These are phyloP conservation scores for Aspergillus thermomutatus DNA, from an alignment of 2,329 filamentous ascomycete species.

Conservation along the genomic window DNA sequence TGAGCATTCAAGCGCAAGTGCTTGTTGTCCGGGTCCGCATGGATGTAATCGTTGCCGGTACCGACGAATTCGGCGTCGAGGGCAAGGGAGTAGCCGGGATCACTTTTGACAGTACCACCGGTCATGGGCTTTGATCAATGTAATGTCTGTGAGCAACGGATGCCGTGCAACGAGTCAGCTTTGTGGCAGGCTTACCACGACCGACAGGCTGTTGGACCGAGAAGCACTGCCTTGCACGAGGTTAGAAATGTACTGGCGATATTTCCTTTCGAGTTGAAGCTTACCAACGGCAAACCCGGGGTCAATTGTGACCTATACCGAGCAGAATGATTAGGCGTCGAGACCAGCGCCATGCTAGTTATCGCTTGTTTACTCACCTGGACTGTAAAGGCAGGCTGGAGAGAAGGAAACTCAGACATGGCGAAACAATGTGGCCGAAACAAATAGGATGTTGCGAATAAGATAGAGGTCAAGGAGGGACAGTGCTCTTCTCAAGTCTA, in stretches of 20 bases:
- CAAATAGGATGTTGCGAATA: background rate
- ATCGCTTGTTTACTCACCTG: constrained; percentile 20
- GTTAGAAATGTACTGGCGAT: background rate
- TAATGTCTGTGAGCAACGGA: background rate
- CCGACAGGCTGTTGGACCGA: constrained; percentile 31
- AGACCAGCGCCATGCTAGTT: background rate
- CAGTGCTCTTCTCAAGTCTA: background rate
- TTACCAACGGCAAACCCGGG: constrained; percentile 30
- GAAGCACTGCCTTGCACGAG: constrained; percentile 33
- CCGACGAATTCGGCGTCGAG: constrained; percentile 38
- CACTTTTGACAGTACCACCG: constrained; percentile 35
- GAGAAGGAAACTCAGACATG: constrained; percentile 37
- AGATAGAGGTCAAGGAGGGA: background rate
- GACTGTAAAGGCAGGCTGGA: constrained; percentile 42
- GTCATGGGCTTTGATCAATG: constrained; percentile 33
- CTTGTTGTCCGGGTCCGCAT: constrained; percentile 37
- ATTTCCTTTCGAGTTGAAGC: constrained; percentile 1
- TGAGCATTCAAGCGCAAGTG: constrained; percentile 41
- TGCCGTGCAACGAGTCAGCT: background rate
- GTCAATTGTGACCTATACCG: constrained; percentile 30
- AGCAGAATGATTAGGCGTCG: background rate
- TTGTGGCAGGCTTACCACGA: constrained; percentile 29
- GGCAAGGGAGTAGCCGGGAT: constrained; percentile 32
- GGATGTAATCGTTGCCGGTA: constrained; percentile 43
- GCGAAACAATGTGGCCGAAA: constrained; percentile 21